Percentiles rank a stretch among this genome's conserved stretches.
phyloP scores from a whole-genome alignment of 495 filamentous ascomycete genomes.

The Trichocladium uniseriatum region DNA sequence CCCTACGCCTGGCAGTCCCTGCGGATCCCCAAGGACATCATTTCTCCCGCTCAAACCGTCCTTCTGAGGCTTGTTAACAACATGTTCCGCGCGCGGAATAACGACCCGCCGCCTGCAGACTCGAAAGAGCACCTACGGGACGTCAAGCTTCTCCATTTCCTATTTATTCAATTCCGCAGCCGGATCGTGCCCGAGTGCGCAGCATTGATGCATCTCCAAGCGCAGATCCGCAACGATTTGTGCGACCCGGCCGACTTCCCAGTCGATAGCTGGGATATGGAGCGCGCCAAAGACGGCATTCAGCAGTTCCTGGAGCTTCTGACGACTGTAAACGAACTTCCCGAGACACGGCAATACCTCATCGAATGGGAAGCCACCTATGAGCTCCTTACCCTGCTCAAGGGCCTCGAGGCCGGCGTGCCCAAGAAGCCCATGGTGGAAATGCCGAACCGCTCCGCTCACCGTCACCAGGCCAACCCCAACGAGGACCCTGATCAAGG shows the following conservation, averaged over 20 bases:
- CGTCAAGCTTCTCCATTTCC: constrained; percentile 64
- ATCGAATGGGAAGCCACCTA: constrained; percentile 81
- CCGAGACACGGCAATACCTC: constrained; percentile 50
- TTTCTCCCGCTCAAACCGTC: constrained; percentile 86
- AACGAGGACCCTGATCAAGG: constrained; percentile 24
- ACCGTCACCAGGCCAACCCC: constrained; percentile 14
- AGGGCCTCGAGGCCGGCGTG: constrained; percentile 76
- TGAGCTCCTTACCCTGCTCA: constrained; percentile 74
- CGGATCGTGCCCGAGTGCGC: constrained; percentile 87
- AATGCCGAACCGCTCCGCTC: too few species aligned
- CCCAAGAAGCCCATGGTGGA: constrained; percentile 47
- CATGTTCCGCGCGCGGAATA: constrained; percentile 65
- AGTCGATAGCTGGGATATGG: constrained; percentile 93
- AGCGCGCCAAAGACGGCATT: constrained; percentile 72
- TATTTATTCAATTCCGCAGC: constrained; percentile 84
- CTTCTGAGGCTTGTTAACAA: constrained; percentile 81
- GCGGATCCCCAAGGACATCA: constrained; percentile 86
- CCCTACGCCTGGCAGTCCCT: constrained; percentile 86
- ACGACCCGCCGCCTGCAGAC: constrained; percentile 46
- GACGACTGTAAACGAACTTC: constrained; percentile 73
- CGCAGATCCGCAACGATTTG: constrained; percentile 57
- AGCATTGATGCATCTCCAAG: constrained; percentile 85
- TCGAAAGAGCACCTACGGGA: constrained; percentile 39
- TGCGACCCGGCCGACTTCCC: constrained; percentile 66
- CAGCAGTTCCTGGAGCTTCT: constrained; percentile 92